Evolutionary conservation across 163 green algal species (phyloP), one percentile per base, ranked within the genome.

Genomic region (Scenedesmus sp.): DNA sequence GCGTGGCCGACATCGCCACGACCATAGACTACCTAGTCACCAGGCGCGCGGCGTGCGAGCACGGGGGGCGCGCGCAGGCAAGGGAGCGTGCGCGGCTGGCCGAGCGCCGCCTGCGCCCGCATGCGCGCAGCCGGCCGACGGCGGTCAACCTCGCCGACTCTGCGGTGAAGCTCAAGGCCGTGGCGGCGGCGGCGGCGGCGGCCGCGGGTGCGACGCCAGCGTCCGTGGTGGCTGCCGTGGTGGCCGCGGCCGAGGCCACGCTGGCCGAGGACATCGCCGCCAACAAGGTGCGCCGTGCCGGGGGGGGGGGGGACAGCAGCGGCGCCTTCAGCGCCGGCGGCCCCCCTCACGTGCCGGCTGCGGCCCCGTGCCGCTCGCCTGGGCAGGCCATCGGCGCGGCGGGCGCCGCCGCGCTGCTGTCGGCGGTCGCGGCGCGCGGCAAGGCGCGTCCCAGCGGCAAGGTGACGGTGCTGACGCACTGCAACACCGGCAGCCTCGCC

Each of bases 81-180:
- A n/a, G n/a, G n/a, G n/a, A n/a, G n/a, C n/a, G n/a, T n/a, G n/a
- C n/a, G n/a, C n/a, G n/a, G n/a, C n/a, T n/a, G n/a, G n/a, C n/a
- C n/a, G n/a, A n/a, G n/a, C n/a, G n/a, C n/a, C n/a, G n/a, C n/a
- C n/a, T n/a, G n/a, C n/a, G n/a, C n/a, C n/a, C n/a, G n/a, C n/a
- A n/a, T n/a, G n/a, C n/a, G n/a, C 85, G 74, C 87, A 97, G 90
- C 76, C 93, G 96, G 6, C 96, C 96, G 6, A 99, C 96, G 0
- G 96, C 96, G 9, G 96, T 99, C n/a, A 99, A 99, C 80, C 85
- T 99, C 42, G 76, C 82, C 9, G 89, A 98, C 50, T 93, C 96
- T 15, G 89, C 88, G 1, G 65, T 83, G n/a, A 89, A 91, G 60
- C 84, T 99, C 14, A 90, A 85, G 36, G 63, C 47, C 0, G 63